Base-by-base conservation (phyloP, 345 rosid species). In the Melaleuca alternifolia region DNA sequence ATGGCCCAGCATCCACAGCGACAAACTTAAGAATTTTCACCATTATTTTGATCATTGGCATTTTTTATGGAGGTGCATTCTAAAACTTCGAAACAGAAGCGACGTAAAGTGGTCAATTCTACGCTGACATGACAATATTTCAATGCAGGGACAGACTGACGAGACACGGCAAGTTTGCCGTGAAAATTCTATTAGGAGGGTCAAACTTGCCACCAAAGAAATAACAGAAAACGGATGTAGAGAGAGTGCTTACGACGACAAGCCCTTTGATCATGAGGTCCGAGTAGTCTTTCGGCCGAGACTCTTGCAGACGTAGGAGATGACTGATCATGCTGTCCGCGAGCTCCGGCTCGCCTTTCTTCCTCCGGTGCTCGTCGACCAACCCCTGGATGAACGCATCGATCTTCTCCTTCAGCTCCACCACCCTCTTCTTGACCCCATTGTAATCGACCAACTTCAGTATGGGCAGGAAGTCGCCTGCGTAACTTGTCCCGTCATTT, bases 321-420 rank as follows among this genome's bases (percentile, higher is more conserved):
- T 93, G 98, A 79, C 90, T 92, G 23, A 95, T 92, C 96, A 93
- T 94, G 18, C 93, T 91, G 24, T 90, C 88, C 5, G 21, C 51
- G 46, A 50, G 30, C 50, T 87, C 88, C 11, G 44, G 52, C 41
- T 65, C 44, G 6, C 52, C 84, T 46, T 88, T 87, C 23, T 88
- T 89, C 8, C 41, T 82, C 84, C 92, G 87, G 46, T 91, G 92
- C 71, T 92, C 92, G 23, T 92, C 94, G 21, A 93, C 86, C 76
- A 93, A 87, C 52, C 88, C 85, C 83, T 93, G 96, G 87, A 94
- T 85, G 61, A 93, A 90, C 52, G 8, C 88, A 71, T 94, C 95
- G 86, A 65, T 79, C 62, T 85, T 90, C 84, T 87, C 79, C 16
- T 86, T 89, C 26, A 93, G 85, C 50, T 62, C 86, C 18, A 79